These are phyloP conservation scores for Phytophthora cajani DNA, from an alignment of 352 stramenopile species.

Conservation along the genomic window DNA sequence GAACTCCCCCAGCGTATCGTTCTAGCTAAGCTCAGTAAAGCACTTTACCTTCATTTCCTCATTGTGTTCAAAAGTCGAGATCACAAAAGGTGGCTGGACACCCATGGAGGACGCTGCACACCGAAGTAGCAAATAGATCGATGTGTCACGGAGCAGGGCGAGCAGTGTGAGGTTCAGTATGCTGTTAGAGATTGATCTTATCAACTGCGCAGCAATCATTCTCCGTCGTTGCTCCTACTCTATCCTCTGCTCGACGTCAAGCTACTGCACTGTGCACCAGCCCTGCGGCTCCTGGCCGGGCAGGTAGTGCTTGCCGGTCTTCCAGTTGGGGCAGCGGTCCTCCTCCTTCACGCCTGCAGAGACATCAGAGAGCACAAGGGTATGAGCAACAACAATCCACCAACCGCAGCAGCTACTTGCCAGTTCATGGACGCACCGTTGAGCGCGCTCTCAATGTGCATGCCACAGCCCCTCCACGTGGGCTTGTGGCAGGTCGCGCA, in stretches of 20 bases:
- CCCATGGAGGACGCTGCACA: not conserved
- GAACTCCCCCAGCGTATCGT: no score
- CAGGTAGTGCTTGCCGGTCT: constrained; percentile 58
- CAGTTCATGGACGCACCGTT: constrained; percentile 23
- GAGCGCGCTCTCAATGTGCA: constrained; percentile 65
- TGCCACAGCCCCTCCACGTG: constrained; percentile 66
- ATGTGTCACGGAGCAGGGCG: no score
- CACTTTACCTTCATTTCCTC: not conserved
- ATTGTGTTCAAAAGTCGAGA: not conserved
- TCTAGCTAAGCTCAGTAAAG: not conserved
- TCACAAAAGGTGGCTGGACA: not conserved
- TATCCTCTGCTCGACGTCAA: constrained; percentile 12
- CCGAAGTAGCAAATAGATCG: no score
- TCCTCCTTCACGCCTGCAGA: constrained; percentile 46
- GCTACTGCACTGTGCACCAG: constrained; percentile 37
- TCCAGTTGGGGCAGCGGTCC: constrained; percentile 63
- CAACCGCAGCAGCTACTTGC: not conserved
- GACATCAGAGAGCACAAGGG: not conserved
- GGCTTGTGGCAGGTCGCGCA: constrained; percentile 66
- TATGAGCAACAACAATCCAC: not conserved
- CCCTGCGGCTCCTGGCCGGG: constrained; percentile 27
- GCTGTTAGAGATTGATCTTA: no score
- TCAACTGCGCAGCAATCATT: no score
- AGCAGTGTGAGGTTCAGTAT: not conserved
- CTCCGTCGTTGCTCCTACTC: constrained; percentile 17